Percentiles rank a stretch among this genome's conserved stretches.
These are phyloP conservation scores for Neurospora sp. DNA, from an alignment of 2,329 filamentous ascomycete species.

Conservation along the genomic window DNA sequence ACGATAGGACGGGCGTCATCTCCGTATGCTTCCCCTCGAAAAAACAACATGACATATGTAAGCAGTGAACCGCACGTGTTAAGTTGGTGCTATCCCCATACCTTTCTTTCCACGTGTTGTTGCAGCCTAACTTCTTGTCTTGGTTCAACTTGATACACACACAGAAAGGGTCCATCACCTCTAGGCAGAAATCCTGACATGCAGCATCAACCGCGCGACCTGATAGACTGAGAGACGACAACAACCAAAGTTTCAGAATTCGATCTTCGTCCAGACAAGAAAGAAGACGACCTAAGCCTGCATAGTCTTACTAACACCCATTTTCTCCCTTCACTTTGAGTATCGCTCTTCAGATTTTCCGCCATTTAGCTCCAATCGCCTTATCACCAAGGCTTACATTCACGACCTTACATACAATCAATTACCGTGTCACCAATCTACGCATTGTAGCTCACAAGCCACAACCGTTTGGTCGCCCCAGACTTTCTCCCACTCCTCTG, in stretches of 20 bases:
- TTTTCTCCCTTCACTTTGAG: too few relatives aligned
- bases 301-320: too few relatives aligned
- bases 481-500: background rate
- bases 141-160: too few relatives aligned
- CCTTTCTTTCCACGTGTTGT: background rate
- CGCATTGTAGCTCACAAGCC: background rate
- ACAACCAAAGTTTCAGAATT: too few relatives aligned
- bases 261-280: too few relatives aligned
- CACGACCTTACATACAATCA: too few relatives aligned
- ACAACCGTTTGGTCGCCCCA: background rate
- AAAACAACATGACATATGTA: background rate
- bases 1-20: background rate
- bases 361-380: background rate
- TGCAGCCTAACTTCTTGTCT: background rate
- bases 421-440: background rate
- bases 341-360: too few relatives aligned
- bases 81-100: background rate
- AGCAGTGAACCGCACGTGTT: background rate
- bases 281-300: too few relatives aligned
- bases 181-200: background rate
- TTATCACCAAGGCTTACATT: background rate
- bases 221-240: too few relatives aligned
- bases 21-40: background rate
- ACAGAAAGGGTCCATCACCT: too few relatives aligned
- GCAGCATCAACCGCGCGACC: background rate